Evolutionary conservation across 2,329 filamentous ascomycete genomes (phyloP), one percentile per base, ranked within the genome.

Genomic region (Elsinoe australis): DNA sequence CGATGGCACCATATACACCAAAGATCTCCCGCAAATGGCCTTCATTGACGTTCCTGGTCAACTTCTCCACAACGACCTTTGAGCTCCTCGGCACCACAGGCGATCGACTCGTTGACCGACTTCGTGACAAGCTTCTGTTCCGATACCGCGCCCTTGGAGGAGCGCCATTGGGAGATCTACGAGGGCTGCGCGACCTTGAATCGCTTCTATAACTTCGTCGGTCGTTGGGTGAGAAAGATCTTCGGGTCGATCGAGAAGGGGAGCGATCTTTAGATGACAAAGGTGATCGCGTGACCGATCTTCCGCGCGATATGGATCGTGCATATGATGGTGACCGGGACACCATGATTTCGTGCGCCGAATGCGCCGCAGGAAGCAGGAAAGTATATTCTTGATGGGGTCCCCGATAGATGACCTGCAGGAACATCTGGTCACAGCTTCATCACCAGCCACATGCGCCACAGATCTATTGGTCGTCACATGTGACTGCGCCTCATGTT

Each of bases 41-140:
- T 63, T 90, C 86, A 51, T 86, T 94, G 57, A 98, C 83, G 60
- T 95, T 96, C 66, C 94, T 95, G 3, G 90, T 94, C 60, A 98
- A 74, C 54, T 94, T 89, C 67, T 98, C 92, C 38, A 98, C 85
- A 14, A 98, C 87, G 62, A 98, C 89, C 86, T 50, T 52, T 9
- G 18, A 47, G 26, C 26, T 47, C 3, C 34, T 39, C 4, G 36
- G 49, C 38, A 47, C 34, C 10, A 34, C 8, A 55, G 60, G 48
- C 6, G 54, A 35, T 8, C 51, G 50, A 10, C 53, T 51, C 15
- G 51, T 49, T 14, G 52, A 55, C 28, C 51, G 56, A 8, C 53
- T 53, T 38, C 47, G 52, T 14, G 49, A 50, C 19, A 32, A 44
- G 10, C 47, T n/a, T 39, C 34, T 5, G 32, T 44, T 22, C 21